Conservation (phyloP, 106 monocot genomes). For the Dioscorea alata region DNA sequence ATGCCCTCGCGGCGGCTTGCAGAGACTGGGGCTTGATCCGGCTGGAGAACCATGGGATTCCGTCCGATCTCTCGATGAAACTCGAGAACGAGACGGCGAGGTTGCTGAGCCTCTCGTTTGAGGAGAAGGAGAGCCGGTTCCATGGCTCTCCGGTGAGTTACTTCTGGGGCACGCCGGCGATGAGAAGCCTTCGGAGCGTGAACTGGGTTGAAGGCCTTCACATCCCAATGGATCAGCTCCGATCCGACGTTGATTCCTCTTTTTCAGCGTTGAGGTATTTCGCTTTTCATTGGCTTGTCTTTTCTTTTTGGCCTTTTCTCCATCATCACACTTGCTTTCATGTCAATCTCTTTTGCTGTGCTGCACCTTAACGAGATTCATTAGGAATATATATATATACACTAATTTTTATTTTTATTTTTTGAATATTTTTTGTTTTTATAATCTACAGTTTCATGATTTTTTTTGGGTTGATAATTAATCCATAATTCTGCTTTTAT, state of each 20-base stretch:
- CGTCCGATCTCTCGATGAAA: conserved; percentile 17
- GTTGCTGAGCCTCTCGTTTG: conserved; percentile 37
- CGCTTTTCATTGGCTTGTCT: neutral
- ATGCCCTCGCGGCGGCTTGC: conserved; percentile 27
- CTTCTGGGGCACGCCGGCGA: conserved; percentile 48
- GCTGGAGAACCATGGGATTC: conserved; percentile 47
- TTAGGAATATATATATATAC: too few relatives aligned
- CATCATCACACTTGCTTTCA: too few relatives aligned
- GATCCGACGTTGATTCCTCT: neutral
- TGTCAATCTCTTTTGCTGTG: too few relatives aligned
- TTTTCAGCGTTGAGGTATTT: conserved; percentile 1
- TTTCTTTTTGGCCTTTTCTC: too few relatives aligned
- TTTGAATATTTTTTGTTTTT: too few relatives aligned
- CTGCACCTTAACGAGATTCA: too few relatives aligned
- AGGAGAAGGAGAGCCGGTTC: conserved; percentile 15
- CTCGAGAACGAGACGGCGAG: conserved; percentile 11
- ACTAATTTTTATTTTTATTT: too few relatives aligned
- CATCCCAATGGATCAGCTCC: conserved; percentile 3
- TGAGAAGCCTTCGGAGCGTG: conserved; percentile 4
- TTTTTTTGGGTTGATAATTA: too few relatives aligned
- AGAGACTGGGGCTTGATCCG: conserved; percentile 36
- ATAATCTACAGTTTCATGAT: too few relatives aligned
- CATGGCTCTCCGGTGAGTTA: conserved; percentile 4
- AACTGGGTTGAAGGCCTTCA: conserved; percentile 63
- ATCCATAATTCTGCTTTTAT: too few relatives aligned